These are phyloP conservation scores for Dunaliella primolecta DNA, from an alignment of 139 green algal species.

Conservation along the genomic window DNA sequence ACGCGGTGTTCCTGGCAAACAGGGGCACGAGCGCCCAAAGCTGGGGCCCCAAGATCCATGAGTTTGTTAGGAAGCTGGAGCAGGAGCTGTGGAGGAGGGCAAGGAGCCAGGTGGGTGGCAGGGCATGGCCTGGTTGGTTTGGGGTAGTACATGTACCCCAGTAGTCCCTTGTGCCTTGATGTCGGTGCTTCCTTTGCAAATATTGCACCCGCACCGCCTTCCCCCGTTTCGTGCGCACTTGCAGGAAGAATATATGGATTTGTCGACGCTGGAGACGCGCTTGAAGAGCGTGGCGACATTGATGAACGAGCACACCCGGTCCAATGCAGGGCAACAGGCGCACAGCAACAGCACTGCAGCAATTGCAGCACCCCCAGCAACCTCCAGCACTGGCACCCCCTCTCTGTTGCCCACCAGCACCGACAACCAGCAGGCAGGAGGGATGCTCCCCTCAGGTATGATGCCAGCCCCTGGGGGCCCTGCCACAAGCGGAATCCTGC, in stretches of 20 bases:
- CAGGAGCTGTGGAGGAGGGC: slow-evolving; percentile 74
- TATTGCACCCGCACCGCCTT: too few relatives aligned
- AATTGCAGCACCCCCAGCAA: slow-evolving; percentile 24
- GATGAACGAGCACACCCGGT: slow-evolving; percentile 3
- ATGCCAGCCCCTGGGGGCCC: neutral
- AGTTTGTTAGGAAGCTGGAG: slow-evolving; percentile 83
- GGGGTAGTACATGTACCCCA: too few relatives aligned
- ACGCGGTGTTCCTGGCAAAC: slow-evolving; percentile 32
- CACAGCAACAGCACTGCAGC: neutral
- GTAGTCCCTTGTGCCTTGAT: too few relatives aligned
- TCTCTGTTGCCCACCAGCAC: neutral
- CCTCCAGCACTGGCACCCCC: neutral
- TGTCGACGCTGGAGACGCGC: slow-evolving; percentile 76
- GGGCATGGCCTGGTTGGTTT: too few relatives aligned
- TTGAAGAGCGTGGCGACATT: slow-evolving; percentile 70
- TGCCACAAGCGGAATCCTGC: neutral
- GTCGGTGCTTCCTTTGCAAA: too few relatives aligned
- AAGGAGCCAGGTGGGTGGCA: slow-evolving; percentile 52
- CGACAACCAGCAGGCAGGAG: neutral
- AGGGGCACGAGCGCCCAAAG: slow-evolving; percentile 38
- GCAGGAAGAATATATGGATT: slow-evolving; percentile 84
- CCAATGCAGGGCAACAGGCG: neutral
- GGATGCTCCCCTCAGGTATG: slow-evolving; percentile 4
- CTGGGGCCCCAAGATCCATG: slow-evolving; percentile 70
- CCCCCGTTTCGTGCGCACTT: too few relatives aligned